phyloP scores from a whole-genome alignment of 73 alveolate genomes.

The Paramecium tetraurelia region DNA sequence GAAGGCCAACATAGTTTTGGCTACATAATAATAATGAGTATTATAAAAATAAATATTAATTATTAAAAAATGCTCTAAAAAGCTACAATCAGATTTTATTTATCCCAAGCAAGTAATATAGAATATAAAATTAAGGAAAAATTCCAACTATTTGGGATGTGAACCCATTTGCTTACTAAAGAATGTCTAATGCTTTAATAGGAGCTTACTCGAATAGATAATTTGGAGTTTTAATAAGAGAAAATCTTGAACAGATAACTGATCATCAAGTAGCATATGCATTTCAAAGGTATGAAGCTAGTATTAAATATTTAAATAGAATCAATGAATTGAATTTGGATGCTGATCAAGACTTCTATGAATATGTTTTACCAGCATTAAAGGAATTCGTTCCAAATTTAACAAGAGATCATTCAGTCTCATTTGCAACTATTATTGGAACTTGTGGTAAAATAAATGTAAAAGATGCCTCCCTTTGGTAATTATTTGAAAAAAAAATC shows the following conservation, averaged over 20 bases:
- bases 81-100: not conserved
- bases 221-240: conserved; percentile 29
- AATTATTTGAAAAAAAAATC: conserved; percentile 32
- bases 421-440: not conserved
- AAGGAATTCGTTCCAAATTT: conserved; percentile 28
- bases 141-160: conserved; percentile 10
- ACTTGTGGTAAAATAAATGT: conserved; percentile 36
- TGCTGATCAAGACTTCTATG: conserved; percentile 37
- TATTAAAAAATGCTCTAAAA: not conserved
- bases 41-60: not conserved
- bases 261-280: conserved; percentile 45
- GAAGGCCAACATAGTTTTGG: not conserved
- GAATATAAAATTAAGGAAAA: not conserved
- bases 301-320: not conserved
- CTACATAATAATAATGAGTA: not conserved
- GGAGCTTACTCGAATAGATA: conserved; percentile 6
- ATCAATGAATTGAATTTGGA: conserved; percentile 16
- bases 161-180: not conserved
- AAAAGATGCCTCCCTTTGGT: not conserved
- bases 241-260: conserved; percentile 1
- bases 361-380: not conserved
- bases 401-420: conserved; percentile 28
- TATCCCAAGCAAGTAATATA: not conserved
- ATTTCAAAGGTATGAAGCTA: not conserved
- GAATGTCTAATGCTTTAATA: conserved; percentile 4